A percentile compares a stretch with the other conserved stretches of the same genome.
These are phyloP conservation scores for Escovopsis sp. DNA, from an alignment of 2,329 filamentous ascomycete genomes.

Conservation along the genomic window DNA sequence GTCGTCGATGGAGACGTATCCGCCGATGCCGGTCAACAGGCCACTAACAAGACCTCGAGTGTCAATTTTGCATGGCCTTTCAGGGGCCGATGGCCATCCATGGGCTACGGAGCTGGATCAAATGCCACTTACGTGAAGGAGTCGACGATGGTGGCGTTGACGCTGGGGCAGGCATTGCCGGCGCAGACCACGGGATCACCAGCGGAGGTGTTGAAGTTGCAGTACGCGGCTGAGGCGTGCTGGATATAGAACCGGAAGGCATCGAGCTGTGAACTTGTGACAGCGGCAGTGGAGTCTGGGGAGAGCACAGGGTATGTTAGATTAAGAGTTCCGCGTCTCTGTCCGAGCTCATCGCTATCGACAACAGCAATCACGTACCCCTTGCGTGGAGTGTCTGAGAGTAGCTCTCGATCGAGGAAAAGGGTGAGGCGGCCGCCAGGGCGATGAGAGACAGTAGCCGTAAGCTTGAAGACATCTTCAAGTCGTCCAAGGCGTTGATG, in stretches of 20 bases:
- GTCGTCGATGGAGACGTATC: conserved; percentile 36
- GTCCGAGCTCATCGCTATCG: too few relatives aligned
- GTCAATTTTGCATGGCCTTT: not conserved
- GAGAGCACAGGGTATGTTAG: not conserved
- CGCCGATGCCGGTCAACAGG: conserved; percentile 28
- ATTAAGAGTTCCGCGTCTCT: too few relatives aligned
- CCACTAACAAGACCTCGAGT: conserved; percentile 17
- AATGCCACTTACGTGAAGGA: conserved; percentile 23
- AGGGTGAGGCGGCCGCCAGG: conserved; percentile 14
- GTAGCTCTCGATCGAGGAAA: conserved; percentile 12
- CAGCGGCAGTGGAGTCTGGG: conserved; percentile 4
- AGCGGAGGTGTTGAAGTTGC: conserved; percentile 28
- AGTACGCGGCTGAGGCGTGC: conserved; percentile 38
- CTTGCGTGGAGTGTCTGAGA: conserved; percentile 15
- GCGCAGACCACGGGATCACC: conserved; percentile 29
- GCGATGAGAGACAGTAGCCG: conserved; percentile 13
- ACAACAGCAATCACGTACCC: conserved; percentile 14
- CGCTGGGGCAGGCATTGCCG: conserved; percentile 27
- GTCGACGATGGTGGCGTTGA: conserved; percentile 29
- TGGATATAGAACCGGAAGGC: conserved; percentile 34
- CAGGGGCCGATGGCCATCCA: not conserved
- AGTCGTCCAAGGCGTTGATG: not conserved
- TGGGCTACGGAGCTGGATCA: not conserved
- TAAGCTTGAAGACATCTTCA: conserved; percentile 10
- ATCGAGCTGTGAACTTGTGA: conserved; percentile 19